These are phyloP conservation scores for Eucalyptus viminalis DNA, from an alignment of 345 rosid species.

Conservation along the genomic window DNA sequence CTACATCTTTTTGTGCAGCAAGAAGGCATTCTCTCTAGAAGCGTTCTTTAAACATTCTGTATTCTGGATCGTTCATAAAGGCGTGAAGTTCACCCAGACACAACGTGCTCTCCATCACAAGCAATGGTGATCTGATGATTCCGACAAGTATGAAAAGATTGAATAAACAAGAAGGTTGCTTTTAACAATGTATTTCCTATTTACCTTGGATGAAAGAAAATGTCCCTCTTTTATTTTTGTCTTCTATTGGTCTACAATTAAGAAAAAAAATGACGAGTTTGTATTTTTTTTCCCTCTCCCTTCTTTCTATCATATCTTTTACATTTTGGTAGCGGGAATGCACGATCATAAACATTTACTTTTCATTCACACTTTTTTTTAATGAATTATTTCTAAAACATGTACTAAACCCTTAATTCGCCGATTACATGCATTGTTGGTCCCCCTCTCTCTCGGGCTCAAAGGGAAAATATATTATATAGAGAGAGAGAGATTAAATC, in stretches of 20 bases:
- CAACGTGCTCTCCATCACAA: neutral
- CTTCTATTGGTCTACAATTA: neutral
- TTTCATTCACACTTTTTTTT: neutral
- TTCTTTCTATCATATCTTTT: too few relatives aligned
- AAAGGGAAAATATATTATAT: neutral
- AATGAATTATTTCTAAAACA: neutral
- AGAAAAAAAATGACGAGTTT: too few relatives aligned
- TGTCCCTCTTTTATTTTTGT: too few relatives aligned
- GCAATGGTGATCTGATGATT: too few relatives aligned
- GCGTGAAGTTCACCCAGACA: neutral
- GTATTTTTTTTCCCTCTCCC: too few relatives aligned
- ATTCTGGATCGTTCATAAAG: neutral
- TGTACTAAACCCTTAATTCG: neutral
- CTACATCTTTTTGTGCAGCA: neutral
- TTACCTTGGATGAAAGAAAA: neutral
- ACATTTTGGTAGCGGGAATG: too few relatives aligned
- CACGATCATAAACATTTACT: too few relatives aligned
- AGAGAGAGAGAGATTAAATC: too few relatives aligned
- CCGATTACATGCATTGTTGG: neutral
- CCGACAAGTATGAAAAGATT: too few relatives aligned
- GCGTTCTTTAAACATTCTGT: neutral
- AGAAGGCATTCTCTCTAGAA: neutral
- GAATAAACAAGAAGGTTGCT: too few relatives aligned
- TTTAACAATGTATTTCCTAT: neutral
- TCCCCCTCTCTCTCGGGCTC: neutral